phyloP scores from a whole-genome alignment of 129 eudicot species.

The Ambrosia trifida region DNA sequence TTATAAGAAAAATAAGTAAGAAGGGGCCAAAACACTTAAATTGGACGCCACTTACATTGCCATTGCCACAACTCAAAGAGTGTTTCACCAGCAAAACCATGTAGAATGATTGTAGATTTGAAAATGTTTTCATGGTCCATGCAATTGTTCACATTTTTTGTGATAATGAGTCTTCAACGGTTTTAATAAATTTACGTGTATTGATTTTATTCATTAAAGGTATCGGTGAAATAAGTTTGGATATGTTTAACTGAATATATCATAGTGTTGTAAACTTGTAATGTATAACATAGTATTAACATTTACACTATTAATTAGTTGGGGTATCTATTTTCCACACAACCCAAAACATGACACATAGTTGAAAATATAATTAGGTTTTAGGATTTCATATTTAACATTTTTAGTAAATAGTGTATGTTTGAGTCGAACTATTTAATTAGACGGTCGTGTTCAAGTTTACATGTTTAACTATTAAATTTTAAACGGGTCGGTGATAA shows the following conservation, averaged over 20 bases:
- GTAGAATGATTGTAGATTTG: constrained; percentile 34
- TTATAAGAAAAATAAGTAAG: constrained; percentile 15
- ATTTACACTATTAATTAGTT: too few relatives aligned
- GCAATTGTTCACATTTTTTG: background rate
- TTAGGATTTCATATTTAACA: too few relatives aligned
- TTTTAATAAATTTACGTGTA: background rate
- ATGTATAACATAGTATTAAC: too few relatives aligned
- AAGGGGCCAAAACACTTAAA: constrained; percentile 32
- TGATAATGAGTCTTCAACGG: background rate
- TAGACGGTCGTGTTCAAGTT: too few relatives aligned
- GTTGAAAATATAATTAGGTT: too few relatives aligned
- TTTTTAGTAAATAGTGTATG: too few relatives aligned
- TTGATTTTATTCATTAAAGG: background rate
- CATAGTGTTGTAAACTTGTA: too few relatives aligned
- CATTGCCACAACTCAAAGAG: constrained; percentile 31
- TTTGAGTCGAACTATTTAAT: too few relatives aligned
- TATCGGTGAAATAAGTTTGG: background rate
- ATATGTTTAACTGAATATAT: background rate
- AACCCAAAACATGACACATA: too few relatives aligned
- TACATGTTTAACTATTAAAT: too few relatives aligned
- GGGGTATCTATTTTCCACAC: too few relatives aligned
- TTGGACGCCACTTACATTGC: constrained; percentile 37
- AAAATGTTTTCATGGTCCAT: constrained; percentile 35
- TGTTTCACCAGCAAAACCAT: constrained; percentile 40
- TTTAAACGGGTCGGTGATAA: too few relatives aligned